A percentile compares a stretch with the other conserved stretches of the same genome.
These are phyloP conservation scores for Pestalotiopsis sp. DNA, from an alignment of 2,329 filamentous ascomycete species.

Conservation along the genomic window DNA sequence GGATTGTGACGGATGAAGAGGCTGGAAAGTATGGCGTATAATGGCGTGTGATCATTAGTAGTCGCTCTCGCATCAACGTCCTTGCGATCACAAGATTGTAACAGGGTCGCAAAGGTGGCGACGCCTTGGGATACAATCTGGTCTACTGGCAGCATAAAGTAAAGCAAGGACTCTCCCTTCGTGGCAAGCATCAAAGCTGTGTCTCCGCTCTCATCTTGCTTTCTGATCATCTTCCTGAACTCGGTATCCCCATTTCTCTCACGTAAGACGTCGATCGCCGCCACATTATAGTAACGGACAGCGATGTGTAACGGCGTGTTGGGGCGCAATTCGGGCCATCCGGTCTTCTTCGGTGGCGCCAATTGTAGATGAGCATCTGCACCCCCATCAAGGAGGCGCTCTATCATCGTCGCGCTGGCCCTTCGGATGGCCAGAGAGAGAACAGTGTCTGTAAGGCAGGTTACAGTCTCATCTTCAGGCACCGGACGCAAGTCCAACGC, in stretches of 20 bases:
- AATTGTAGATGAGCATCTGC: background rate
- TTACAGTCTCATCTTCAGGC: background rate
- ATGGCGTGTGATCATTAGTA: background rate
- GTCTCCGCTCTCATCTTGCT: background rate
- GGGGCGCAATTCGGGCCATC: background rate
- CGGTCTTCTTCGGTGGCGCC: background rate
- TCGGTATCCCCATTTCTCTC: background rate
- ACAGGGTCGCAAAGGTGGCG: background rate
- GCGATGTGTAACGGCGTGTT: background rate
- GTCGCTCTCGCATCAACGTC: background rate
- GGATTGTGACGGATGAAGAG: background rate
- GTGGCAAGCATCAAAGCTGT: background rate
- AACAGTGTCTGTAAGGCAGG: background rate
- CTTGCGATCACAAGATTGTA: background rate
- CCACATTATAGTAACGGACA: background rate
- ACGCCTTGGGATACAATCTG: conserved; percentile 1
- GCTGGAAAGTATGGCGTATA: background rate
- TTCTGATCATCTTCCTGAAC: background rate
- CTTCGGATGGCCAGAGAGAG: conserved; percentile 1
- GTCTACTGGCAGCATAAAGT: background rate
- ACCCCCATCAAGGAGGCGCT: background rate
- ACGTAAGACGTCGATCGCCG: background rate
- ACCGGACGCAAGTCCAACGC: background rate
- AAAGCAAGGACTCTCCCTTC: background rate
- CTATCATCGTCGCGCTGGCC: background rate